These are phyloP conservation scores for Floccularia luteovirens DNA, from an alignment of 768 basidiomycete genomes.

Conservation along the genomic window DNA sequence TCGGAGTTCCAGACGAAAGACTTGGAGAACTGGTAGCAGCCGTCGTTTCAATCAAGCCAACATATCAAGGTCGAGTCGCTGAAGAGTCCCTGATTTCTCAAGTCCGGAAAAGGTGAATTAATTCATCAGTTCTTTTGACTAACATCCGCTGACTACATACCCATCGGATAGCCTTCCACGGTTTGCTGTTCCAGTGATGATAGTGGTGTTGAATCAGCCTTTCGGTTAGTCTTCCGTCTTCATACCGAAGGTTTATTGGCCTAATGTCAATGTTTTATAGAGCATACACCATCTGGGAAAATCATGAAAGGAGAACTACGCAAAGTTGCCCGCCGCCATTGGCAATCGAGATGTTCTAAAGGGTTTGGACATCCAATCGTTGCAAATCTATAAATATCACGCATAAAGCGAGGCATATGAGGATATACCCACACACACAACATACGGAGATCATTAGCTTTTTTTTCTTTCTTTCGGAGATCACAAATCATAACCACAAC, in stretches of 20 bases:
- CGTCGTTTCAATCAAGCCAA: conserved; percentile 41
- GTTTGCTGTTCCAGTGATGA: conserved; percentile 1
- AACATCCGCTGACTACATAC: background rate
- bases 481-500: too few relatives aligned
- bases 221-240: background rate
- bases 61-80: conserved; percentile 35
- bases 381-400: background rate
- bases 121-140: background rate
- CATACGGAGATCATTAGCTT: too few relatives aligned
- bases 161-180: background rate
- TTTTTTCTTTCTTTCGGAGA: too few relatives aligned
- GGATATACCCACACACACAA: too few relatives aligned
- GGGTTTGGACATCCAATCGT: background rate
- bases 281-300: background rate
- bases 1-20: conserved; percentile 50
- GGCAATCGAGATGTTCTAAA: background rate
- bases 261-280: too few relatives aligned
- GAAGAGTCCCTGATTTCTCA: conserved; percentile 40
- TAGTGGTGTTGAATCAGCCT: background rate
- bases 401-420: too few relatives aligned
- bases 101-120: conserved; percentile 32
- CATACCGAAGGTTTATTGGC: background rate
- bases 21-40: conserved; percentile 59
- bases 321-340: background rate
- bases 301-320: conserved; percentile 1